These are phyloP conservation scores for Rhypophila decipiens DNA, from an alignment of 495 filamentous ascomycete species.

Conservation along the genomic window DNA sequence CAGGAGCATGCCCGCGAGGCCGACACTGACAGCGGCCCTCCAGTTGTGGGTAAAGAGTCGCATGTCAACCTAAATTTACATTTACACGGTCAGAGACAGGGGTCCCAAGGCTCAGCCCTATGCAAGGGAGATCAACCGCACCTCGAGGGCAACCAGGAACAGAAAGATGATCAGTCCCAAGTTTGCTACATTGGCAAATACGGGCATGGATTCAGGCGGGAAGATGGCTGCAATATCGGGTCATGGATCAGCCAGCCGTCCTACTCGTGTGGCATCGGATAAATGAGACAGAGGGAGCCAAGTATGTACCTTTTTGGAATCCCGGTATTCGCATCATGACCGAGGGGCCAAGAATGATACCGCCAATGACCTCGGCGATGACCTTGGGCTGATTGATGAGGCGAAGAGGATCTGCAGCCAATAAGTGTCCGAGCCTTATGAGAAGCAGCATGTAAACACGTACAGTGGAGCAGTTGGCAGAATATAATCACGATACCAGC, in stretches of 20 bases:
- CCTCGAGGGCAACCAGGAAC: slow-evolving; percentile 85
- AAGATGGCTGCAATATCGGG: slow-evolving; percentile 64
- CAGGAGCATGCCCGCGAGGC: slow-evolving; percentile 76
- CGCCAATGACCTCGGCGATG: slow-evolving; percentile 93
- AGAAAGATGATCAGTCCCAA: slow-evolving; percentile 85
- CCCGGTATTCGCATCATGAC: slow-evolving; percentile 79
- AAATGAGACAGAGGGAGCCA: slow-evolving; percentile 19
- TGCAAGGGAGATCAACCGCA: neutral
- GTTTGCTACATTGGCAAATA: slow-evolving; percentile 78
- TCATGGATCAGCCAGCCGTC: too few relatives aligned
- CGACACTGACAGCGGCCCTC: slow-evolving; percentile 76
- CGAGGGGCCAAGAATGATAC: slow-evolving; percentile 82
- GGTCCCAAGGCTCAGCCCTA: too few relatives aligned
- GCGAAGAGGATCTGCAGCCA: slow-evolving; percentile 55
- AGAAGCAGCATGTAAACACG: neutral
- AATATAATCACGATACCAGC: slow-evolving; percentile 85
- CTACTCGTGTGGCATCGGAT: neutral
- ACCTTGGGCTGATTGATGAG: slow-evolving; percentile 85
- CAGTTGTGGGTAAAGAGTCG: slow-evolving; percentile 81
- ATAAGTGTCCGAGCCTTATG: neutral
- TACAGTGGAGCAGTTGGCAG: slow-evolving; percentile 64
- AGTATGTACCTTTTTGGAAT: slow-evolving; percentile 62
- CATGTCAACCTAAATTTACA: slow-evolving; percentile 57
- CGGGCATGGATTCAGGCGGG: slow-evolving; percentile 64
- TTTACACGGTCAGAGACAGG: neutral